Conservation (phyloP, 1,139 yeast genomes). For the Pichia sp. region DNA sequence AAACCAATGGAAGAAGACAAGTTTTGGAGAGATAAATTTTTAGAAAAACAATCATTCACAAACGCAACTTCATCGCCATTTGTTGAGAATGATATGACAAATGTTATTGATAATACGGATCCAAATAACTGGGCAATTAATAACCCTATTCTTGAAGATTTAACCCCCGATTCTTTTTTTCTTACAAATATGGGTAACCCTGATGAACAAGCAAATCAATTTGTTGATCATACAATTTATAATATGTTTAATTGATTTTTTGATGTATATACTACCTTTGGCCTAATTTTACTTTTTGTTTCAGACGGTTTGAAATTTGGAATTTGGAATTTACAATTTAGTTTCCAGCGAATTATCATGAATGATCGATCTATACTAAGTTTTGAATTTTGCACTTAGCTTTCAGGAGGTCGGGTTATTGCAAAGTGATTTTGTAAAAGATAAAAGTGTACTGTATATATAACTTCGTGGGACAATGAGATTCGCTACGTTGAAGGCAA, state of each 20-base stretch:
- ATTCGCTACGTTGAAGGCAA: not conserved
- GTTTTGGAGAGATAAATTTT: constrained; percentile 11
- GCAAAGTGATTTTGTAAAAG: not conserved
- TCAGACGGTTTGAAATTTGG: not conserved
- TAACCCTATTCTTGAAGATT: not conserved
- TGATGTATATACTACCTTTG: not conserved
- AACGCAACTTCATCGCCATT: not conserved
- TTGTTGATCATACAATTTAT: constrained; percentile 17
- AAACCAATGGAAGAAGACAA: constrained; percentile 8
- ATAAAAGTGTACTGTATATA: not conserved
- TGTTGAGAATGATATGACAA: not conserved
- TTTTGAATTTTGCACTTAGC: not conserved
- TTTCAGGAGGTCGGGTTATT: not conserved
- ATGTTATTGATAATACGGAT: not conserved
- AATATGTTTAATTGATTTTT: constrained; percentile 14
- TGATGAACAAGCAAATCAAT: constrained; percentile 3
- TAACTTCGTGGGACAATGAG: not conserved
- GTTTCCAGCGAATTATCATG: not conserved
- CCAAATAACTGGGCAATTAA: not conserved
- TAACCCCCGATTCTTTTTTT: not conserved
- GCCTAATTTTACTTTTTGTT: not conserved
- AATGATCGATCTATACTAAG: not conserved
- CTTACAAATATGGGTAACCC: not conserved
- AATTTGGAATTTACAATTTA: not conserved
- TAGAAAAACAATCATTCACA: not conserved